A percentile compares a stretch with the other conserved stretches of the same genome.
Evolutionary conservation across 768 basidiomycete genomes (phyloP).

Genomic region (Leccinum barrowsii): DNA sequence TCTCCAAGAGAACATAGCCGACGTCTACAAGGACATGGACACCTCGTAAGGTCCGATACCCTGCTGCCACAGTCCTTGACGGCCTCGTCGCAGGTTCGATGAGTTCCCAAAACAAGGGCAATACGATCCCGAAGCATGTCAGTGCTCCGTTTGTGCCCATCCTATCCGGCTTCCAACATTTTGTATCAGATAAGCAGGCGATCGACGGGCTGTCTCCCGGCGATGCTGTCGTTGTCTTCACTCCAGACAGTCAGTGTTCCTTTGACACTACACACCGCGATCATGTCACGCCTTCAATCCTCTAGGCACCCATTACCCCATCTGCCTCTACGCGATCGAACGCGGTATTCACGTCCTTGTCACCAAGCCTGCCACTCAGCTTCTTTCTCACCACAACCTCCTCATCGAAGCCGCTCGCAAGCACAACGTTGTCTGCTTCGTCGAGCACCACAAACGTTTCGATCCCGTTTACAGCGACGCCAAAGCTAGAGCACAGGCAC

Average conservation of each 20-base stretch:
- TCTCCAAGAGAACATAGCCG: constrained; percentile 75
- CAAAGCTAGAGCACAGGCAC: constrained; percentile 63
- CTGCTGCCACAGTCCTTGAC: not conserved
- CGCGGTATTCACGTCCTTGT: constrained; percentile 84
- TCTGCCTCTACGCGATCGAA: constrained; percentile 83
- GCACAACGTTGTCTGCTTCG: constrained; percentile 82
- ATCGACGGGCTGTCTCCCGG: constrained; percentile 76
- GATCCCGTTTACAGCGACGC: constrained; percentile 95
- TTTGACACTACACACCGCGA: not conserved
- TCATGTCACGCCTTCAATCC: not conserved
- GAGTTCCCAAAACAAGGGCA: constrained; percentile 70
- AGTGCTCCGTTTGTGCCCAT: constrained; percentile 28
- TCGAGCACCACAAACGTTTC: constrained; percentile 92
- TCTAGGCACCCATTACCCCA: constrained; percentile 78
- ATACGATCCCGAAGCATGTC: constrained; percentile 79
- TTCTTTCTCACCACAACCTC: constrained; percentile 76
- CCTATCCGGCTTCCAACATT: not conserved
- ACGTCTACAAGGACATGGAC: constrained; percentile 86
- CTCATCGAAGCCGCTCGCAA: constrained; percentile 74
- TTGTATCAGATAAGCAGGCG: constrained; percentile 68
- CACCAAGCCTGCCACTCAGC: constrained; percentile 90
- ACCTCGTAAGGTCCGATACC: constrained; percentile 45
- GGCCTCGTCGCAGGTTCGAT: constrained; percentile 52
- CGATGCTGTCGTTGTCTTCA: constrained; percentile 90
- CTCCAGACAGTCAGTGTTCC: constrained; percentile 70